Base-by-base conservation (phyloP, 768 basidiomycete species). In the Pisolithus orientalis region DNA sequence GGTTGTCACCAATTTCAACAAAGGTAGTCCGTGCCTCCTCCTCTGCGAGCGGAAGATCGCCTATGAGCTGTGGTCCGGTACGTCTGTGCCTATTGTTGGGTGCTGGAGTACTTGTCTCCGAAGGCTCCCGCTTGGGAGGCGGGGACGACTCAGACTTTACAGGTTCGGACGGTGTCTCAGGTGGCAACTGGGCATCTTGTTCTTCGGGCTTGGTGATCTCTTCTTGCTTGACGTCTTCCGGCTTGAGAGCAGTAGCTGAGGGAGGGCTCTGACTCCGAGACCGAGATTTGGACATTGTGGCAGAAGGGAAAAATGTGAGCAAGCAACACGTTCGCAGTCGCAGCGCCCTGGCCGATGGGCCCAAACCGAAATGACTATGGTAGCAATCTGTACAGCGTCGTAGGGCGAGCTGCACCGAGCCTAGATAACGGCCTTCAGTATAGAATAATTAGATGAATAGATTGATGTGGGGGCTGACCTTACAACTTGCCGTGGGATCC, bases 31-130 rank as follows among this genome's bases (percentile, higher is more conserved):
- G 68, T 39, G 94, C 94, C 14, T 76, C 82, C 49, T 80, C 74
- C 61, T 86, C 82, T 29, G 92, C 93, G 44, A 78, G 67, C 9
- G 92, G 90, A 44, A 96, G 80, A 70, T 92, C 74, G 6, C 80
- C 79, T 57, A 97, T 90, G 63, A 96, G 79, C 72, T 88, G 88
- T 16, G 78, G 76, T 21, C 69, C 65, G 40, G 68, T 53, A 43
- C 66, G 72, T 55, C 62, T 80, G 24, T 56, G 58, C 50, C 63
- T 74, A 17, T 57, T 62, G 58, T 68, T 70, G 46, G 63, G 62
- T 17, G 71, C 69, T 37, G 73, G 65, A 0, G 75, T 70, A 50
- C 58, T 68, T 31, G 70, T 68, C 45, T 59, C 68, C 28, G 66
- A 69, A 45, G 69, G 60, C 53, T 68, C 73, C 24, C 59, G 45